Evolutionary conservation across 2,329 filamentous ascomycete species (phyloP).

Genomic region (Bipolaris gigantea): DNA sequence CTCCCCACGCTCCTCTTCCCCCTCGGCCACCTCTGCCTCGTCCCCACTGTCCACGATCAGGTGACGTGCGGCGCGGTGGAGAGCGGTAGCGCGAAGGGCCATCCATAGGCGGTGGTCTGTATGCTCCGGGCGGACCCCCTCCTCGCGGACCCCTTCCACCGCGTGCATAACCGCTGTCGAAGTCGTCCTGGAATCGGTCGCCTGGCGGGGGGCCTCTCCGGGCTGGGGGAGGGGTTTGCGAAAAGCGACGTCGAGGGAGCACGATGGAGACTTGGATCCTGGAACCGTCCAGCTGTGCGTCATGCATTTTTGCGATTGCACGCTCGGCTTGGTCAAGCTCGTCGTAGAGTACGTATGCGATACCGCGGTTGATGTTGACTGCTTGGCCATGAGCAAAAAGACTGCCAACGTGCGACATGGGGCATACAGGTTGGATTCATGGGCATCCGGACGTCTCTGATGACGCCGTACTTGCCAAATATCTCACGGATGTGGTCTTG

Average conservation of each 20-base stretch:
- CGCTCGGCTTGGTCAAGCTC: conserved; percentile 78
- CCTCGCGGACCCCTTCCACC: conserved; percentile 21
- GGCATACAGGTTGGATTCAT: conserved; percentile 79
- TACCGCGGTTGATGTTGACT: conserved; percentile 90
- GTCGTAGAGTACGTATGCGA: conserved; percentile 86
- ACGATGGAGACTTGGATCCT: conserved; percentile 87
- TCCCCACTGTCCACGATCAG: conserved; percentile 26
- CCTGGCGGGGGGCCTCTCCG: conserved; percentile 55
- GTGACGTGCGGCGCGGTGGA: conserved; percentile 44
- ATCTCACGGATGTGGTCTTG: conserved; percentile 88
- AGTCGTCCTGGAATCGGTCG: conserved; percentile 28
- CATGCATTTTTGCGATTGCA: conserved; percentile 96
- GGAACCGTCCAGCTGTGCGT: conserved; percentile 86
- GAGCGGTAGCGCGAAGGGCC: conserved; percentile 35
- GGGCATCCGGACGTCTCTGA: conserved; percentile 85
- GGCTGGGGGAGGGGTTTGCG: conserved; percentile 73
- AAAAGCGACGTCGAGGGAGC: conserved; percentile 79
- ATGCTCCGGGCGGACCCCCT: conserved; percentile 43
- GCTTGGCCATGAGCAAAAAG: conserved; percentile 13
- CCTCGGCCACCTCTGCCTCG: conserved; percentile 42
- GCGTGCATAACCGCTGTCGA: conserved; percentile 21
- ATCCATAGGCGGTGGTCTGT: conserved; percentile 43
- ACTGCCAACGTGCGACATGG: neutral
- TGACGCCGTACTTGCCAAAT: conserved; percentile 83
- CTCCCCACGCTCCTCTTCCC: conserved; percentile 31